phyloP scores from a whole-genome alignment of 2,329 filamentous ascomycete species.

The Cordyceps tenuipes region DNA sequence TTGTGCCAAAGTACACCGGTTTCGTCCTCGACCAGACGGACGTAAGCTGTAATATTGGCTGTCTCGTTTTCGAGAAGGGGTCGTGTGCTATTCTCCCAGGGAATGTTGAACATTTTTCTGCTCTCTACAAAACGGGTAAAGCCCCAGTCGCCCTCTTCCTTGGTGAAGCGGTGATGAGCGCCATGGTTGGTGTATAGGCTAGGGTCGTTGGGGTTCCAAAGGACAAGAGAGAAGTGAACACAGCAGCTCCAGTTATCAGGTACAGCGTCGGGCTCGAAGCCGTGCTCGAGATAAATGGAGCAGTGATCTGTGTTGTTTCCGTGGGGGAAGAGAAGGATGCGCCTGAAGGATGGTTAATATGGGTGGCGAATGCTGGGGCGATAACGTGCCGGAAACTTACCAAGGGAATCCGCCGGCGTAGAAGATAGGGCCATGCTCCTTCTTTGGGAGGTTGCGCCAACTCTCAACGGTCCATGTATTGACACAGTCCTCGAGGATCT shows the following conservation, averaged over 20 bases:
- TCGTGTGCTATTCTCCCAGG: constrained; percentile 61
- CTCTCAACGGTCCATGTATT: constrained; percentile 82
- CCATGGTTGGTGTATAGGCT: constrained; percentile 69
- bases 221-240: constrained; percentile 86
- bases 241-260: constrained; percentile 95
- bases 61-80: constrained; percentile 70
- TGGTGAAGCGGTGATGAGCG: constrained; percentile 93
- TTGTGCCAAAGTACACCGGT: constrained; percentile 88
- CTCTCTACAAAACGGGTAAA: constrained; percentile 96
- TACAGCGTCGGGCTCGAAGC: constrained; percentile 64
- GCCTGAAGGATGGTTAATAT: constrained; percentile 44
- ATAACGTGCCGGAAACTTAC: constrained; percentile 36
- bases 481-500: constrained; percentile 65
- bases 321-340: constrained; percentile 88
- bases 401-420: constrained; percentile 81
- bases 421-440: constrained; percentile 83
- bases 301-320: constrained; percentile 92
- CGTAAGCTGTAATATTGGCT: constrained; percentile 74
- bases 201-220: constrained; percentile 94
- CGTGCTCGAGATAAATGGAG: constrained; percentile 95
- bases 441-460: constrained; percentile 69
- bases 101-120: constrained; percentile 69
- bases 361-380: not conserved
- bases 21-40: constrained; percentile 76
- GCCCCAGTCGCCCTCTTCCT: constrained; percentile 95